phyloP scores from a whole-genome alignment of 805 yeast genomes.

The Metschnikowia peoriensis region DNA sequence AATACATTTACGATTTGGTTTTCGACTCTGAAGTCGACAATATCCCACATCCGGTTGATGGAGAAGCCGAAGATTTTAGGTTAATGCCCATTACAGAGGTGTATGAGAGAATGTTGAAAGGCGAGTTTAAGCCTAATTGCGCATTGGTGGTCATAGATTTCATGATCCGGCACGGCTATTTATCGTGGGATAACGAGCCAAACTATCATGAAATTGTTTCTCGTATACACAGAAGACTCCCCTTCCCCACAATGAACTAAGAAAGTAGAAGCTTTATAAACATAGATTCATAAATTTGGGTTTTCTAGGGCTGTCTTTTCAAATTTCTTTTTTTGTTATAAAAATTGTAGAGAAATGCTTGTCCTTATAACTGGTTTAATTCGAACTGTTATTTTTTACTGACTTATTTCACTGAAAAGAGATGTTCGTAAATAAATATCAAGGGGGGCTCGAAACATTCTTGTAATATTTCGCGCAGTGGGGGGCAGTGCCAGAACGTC shows the following conservation, averaged over 20 bases:
- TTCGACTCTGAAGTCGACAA: slow-evolving; percentile 42
- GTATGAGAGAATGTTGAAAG: slow-evolving; percentile 42
- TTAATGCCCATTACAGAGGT: slow-evolving; percentile 64
- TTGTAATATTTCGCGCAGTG: background rate
- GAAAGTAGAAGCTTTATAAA: no score
- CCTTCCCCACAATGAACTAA: slow-evolving; percentile 51
- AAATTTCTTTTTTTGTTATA: background rate
- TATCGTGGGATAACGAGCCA: slow-evolving; percentile 65
- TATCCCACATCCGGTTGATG: slow-evolving; percentile 47
- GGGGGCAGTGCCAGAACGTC: background rate
- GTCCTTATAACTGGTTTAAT: no score
- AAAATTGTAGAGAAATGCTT: no score
- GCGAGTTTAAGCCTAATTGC: slow-evolving; percentile 88
- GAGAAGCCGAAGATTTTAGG: slow-evolving; percentile 69
- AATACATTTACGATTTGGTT: slow-evolving; percentile 71
- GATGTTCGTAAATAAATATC: no score
- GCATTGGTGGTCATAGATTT: slow-evolving; percentile 79
- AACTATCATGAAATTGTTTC: slow-evolving; percentile 58
- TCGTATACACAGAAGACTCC: slow-evolving; percentile 66
- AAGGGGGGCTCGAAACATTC: background rate
- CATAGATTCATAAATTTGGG: background rate
- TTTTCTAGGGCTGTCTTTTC: background rate
- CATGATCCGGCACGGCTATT: slow-evolving; percentile 76
- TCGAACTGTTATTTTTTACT: no score
- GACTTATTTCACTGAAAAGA: no score